Evolutionary conservation across 2,329 filamentous ascomycete species (phyloP).

Genomic region (Colletotrichum cereale): DNA sequence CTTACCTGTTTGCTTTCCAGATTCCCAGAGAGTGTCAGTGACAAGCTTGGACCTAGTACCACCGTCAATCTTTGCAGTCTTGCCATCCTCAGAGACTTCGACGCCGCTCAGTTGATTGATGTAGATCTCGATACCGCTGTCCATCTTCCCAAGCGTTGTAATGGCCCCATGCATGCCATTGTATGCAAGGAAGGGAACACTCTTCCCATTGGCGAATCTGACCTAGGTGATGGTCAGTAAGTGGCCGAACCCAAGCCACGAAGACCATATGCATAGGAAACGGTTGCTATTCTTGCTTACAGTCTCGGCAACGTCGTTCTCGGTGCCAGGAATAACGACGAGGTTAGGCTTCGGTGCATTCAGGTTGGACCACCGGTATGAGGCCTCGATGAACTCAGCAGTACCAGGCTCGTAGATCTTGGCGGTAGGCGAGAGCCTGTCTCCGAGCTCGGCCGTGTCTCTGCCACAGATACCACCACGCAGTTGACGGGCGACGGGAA

Average conservation of each 20-base stretch:
- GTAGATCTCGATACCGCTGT: conserved; percentile 64
- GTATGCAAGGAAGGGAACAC: conserved; percentile 64
- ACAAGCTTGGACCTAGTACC: conserved; percentile 61
- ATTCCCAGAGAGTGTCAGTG: conserved; percentile 61
- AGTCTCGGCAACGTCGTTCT: conserved; percentile 62
- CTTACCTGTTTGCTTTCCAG: conserved; percentile 62
- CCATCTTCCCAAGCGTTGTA: conserved; percentile 61
- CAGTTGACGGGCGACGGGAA: conserved; percentile 31
- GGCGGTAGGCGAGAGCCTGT: conserved; percentile 53
- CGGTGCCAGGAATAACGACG: conserved; percentile 60
- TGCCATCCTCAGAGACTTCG: conserved; percentile 55
- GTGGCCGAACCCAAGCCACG: not conserved
- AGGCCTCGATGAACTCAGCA: conserved; percentile 52
- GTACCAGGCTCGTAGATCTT: conserved; percentile 58
- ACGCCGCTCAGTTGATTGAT: conserved; percentile 59
- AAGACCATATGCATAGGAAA: not conserved
- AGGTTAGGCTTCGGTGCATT: conserved; percentile 57
- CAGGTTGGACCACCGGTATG: conserved; percentile 60
- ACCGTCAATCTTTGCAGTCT: conserved; percentile 62
- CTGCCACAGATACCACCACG: conserved; percentile 40
- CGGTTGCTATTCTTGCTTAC: conserved; percentile 48
- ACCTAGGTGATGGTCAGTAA: conserved; percentile 42
- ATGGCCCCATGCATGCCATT: conserved; percentile 66
- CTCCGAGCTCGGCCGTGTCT: conserved; percentile 44
- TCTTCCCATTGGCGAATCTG: conserved; percentile 59